These are phyloP conservation scores for Saccharomycopsis olivae DNA, from an alignment of 805 yeast genomes.

Conservation along the genomic window DNA sequence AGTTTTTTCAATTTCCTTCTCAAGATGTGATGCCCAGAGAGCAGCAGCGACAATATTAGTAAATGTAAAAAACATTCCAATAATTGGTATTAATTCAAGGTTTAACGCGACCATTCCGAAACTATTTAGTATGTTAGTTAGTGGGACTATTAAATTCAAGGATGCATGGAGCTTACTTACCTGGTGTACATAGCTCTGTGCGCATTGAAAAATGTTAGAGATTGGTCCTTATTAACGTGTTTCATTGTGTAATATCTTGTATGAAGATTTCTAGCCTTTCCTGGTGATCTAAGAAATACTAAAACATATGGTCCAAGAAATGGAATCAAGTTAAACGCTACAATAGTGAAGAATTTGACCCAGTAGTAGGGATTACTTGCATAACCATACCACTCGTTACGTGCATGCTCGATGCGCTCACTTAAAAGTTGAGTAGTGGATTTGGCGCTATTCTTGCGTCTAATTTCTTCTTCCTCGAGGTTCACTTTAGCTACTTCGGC, in stretches of 20 bases:
- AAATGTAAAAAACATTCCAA: conserved; percentile 18
- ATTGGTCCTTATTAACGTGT: conserved; percentile 7
- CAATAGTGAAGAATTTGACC: conserved; percentile 10
- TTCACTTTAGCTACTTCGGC: background rate
- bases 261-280: conserved; percentile 17
- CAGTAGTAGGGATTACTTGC: conserved; percentile 14
- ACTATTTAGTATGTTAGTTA: background rate
- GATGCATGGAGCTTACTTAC: background rate
- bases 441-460: background rate
- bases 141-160: background rate
- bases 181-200: conserved; percentile 14
- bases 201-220: conserved; percentile 13
- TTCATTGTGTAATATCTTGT: conserved; percentile 11
- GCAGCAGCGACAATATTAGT: conserved; percentile 19
- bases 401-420: background rate
- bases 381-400: conserved; percentile 4
- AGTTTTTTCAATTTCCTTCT: conserved; percentile 10
- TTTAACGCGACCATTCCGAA: conserved; percentile 18
- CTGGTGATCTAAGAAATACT: conserved; percentile 17
- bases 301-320: conserved; percentile 18
- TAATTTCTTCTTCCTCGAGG: background rate
- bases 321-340: conserved; percentile 16
- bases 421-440: background rate
- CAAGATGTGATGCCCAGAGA: conserved; percentile 17
- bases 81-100: conserved; percentile 16